Percentiles rank a stretch among this genome's conserved stretches.
Conservation (phyloP, 805 yeast genomes). For the Lipomyces lipofer region DNA sequence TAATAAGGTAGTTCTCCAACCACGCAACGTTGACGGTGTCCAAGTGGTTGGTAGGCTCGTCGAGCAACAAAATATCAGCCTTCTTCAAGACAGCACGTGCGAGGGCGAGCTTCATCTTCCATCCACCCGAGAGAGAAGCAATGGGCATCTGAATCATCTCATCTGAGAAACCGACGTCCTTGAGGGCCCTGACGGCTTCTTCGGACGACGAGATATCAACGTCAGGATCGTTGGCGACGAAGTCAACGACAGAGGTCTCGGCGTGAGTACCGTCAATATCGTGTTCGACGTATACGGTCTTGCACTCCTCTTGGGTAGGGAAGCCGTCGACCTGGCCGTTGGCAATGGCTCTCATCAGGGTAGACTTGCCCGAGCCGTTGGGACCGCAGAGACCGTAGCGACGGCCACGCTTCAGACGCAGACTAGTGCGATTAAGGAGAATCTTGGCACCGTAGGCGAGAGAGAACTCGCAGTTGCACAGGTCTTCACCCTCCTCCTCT, state of each 20-base stretch:
- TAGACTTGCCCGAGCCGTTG: slow-evolving; percentile 99
- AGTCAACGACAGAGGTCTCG: slow-evolving; percentile 90
- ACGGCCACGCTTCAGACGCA: slow-evolving; percentile 98
- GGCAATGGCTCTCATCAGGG: slow-evolving; percentile 96
- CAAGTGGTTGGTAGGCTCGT: slow-evolving; percentile 99
- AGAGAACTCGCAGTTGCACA: slow-evolving; percentile 99
- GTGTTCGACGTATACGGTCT: slow-evolving; percentile 99
- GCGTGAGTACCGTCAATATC: slow-evolving; percentile 98
- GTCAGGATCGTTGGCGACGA: slow-evolving; percentile 84
- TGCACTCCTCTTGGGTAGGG: slow-evolving; percentile 99
- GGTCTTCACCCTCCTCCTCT: slow-evolving; percentile 98
- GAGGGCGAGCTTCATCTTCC: slow-evolving; percentile 99
- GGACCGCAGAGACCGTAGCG: slow-evolving; percentile 99
- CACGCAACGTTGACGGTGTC: slow-evolving; percentile 99
- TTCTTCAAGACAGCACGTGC: slow-evolving; percentile 99
- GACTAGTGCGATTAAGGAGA: slow-evolving; percentile 98
- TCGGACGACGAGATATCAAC: slow-evolving; percentile 61
- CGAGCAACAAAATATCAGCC: slow-evolving; percentile 96
- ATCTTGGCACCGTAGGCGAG: slow-evolving; percentile 99
- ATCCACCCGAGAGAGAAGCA: slow-evolving; percentile 98
- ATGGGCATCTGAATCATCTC: slow-evolving; percentile 94
- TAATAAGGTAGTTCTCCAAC: slow-evolving; percentile 98
- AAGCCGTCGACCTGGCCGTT: slow-evolving; percentile 99
- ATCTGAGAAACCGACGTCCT: slow-evolving; percentile 89
- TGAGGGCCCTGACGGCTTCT: slow-evolving; percentile 75